phyloP scores from a whole-genome alignment of 1,284 basidiomycete species.

The Grifola frondosa region DNA sequence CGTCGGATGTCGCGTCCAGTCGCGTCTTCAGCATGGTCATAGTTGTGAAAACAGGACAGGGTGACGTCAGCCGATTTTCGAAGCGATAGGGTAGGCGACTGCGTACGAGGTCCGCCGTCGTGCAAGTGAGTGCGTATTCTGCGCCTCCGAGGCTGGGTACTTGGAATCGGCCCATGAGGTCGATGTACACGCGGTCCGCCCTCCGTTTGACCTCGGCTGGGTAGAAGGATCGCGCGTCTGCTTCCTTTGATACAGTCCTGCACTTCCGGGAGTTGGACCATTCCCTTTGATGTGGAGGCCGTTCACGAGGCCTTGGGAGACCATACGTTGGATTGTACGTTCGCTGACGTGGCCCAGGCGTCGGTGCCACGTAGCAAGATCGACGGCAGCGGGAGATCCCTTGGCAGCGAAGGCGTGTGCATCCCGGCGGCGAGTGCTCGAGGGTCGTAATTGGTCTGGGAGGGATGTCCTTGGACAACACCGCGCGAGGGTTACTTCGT shows the following conservation, averaged over 20 bases:
- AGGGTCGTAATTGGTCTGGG: too few relatives aligned
- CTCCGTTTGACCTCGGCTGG: conserved; percentile 22
- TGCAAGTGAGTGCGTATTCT: conserved; percentile 25
- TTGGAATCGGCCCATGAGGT: conserved; percentile 35
- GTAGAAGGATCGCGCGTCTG: conserved; percentile 26
- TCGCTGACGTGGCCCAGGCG: conserved; percentile 1
- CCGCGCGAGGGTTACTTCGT: too few relatives aligned
- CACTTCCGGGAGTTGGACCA: not conserved
- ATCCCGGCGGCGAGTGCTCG: too few relatives aligned
- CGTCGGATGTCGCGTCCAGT: too few relatives aligned
- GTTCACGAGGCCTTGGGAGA: not conserved
- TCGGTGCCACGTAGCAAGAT: conserved; percentile 1
- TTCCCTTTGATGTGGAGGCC: not conserved
- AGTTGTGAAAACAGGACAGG: too few relatives aligned
- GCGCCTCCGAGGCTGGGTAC: conserved; percentile 20
- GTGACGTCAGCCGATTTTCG: too few relatives aligned
- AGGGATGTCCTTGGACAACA: too few relatives aligned
- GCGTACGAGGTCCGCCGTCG: conserved; percentile 20
- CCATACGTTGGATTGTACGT: not conserved
- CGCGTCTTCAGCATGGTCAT: too few relatives aligned
- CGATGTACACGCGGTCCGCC: conserved; percentile 31
- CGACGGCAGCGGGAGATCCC: too few relatives aligned
- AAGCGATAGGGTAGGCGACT: too few relatives aligned
- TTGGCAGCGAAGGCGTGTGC: too few relatives aligned
- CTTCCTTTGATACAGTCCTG: conserved; percentile 35